phyloP scores from a whole-genome alignment of 1,139 yeast genomes.

The Sugiyamaella pinicola region DNA sequence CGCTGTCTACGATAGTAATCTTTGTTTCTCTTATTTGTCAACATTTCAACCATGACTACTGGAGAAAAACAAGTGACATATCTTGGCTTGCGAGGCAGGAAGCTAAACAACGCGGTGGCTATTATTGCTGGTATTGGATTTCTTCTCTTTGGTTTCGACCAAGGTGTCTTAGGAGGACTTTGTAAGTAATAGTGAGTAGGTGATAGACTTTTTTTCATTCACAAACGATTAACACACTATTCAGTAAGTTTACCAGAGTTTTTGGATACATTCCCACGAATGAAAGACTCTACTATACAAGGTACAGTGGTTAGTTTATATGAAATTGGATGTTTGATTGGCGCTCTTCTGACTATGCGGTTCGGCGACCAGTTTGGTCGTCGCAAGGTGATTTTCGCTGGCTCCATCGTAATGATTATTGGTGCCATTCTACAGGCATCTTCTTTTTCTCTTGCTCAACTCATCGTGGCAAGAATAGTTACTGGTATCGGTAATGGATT shows the following conservation, averaged over 20 bases:
- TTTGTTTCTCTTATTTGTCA: too few species aligned
- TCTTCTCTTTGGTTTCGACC: conserved; percentile 76
- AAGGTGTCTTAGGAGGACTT: conserved; percentile 62
- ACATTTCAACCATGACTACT: background rate
- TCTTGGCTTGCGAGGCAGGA: conserved; percentile 53
- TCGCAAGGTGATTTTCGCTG: conserved; percentile 61
- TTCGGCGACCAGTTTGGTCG: conserved; percentile 69
- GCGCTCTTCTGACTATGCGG: conserved; percentile 62
- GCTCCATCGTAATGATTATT: conserved; percentile 59
- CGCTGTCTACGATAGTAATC: too few species aligned
- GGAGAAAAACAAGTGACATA: conserved; percentile 2
- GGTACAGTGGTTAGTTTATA: conserved; percentile 53
- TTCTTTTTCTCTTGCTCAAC: conserved; percentile 64
- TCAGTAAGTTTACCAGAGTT: conserved; percentile 46
- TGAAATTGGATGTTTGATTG: conserved; percentile 76
- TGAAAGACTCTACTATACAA: conserved; percentile 32
- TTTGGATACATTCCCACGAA: conserved; percentile 48
- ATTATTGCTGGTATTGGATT: conserved; percentile 65
- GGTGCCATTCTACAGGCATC: conserved; percentile 68
- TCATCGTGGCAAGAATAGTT: conserved; percentile 71
- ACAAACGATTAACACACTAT: background rate
- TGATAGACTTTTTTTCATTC: too few species aligned
- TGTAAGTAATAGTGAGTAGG: conserved; percentile 19
- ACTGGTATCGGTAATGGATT: conserved; percentile 82
- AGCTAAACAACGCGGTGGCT: conserved; percentile 52